A percentile compares a stretch with the other conserved stretches of the same genome.
These are phyloP conservation scores for Phytophthora sansomeana DNA, from an alignment of 352 stramenopile genomes.

Conservation along the genomic window DNA sequence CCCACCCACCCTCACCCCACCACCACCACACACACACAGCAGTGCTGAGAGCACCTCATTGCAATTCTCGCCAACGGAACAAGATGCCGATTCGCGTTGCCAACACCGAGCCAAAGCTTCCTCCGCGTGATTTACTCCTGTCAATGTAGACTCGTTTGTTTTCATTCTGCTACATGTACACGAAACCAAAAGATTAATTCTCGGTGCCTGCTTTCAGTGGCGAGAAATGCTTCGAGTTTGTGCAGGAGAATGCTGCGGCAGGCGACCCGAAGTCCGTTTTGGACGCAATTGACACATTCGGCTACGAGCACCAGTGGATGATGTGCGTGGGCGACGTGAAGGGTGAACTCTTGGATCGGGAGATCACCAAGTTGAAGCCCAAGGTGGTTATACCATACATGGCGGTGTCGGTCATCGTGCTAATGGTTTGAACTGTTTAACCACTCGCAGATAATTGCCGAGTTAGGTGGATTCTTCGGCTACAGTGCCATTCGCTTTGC, in stretches of 20 bases:
- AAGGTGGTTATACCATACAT: neutral
- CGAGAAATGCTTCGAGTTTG: constrained; percentile 38
- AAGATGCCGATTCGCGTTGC: constrained; percentile 33
- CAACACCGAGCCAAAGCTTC: constrained; percentile 30
- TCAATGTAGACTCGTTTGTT: constrained; percentile 24
- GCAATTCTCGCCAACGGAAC: constrained; percentile 3
- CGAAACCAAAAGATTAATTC: neutral
- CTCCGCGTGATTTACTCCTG: constrained; percentile 18
- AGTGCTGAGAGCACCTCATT: too few species aligned
- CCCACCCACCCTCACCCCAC: too few species aligned
- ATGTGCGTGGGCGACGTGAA: constrained; percentile 60
- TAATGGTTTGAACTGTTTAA: neutral
- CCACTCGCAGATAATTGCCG: constrained; percentile 35
- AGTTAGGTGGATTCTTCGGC: constrained; percentile 49
- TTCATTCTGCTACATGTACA: neutral
- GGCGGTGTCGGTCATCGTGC: neutral
- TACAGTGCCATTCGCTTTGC: constrained; percentile 62
- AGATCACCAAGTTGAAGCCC: constrained; percentile 44
- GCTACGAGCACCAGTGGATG: constrained; percentile 42
- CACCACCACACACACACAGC: too few species aligned
- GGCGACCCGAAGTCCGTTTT: constrained; percentile 47
- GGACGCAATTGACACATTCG: constrained; percentile 50
- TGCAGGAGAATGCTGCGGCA: constrained; percentile 34
- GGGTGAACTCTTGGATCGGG: constrained; percentile 46
- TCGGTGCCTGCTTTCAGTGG: constrained; percentile 12